Evolutionary conservation across 2,329 filamentous ascomycete genomes (phyloP).

Genomic region (Chaetothyriales sp.): DNA sequence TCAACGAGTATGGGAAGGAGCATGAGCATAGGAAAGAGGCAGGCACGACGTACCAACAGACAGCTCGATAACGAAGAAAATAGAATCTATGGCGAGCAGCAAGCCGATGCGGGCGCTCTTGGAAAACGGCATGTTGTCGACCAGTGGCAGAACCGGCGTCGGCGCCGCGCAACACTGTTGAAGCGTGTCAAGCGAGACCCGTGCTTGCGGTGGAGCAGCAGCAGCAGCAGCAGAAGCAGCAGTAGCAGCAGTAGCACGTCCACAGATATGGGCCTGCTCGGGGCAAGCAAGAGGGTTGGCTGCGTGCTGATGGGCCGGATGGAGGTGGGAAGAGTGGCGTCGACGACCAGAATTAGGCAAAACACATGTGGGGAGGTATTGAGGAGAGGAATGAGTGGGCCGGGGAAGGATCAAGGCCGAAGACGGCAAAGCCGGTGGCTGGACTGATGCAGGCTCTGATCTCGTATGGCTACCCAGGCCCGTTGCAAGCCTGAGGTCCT

Average conservation of each 20-base stretch:
- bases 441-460: neutral
- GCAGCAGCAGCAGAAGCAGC: too few relatives aligned
- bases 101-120: constrained; percentile 86
- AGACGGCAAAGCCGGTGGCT: neutral
- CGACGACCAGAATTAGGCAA: neutral
- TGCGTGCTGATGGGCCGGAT: neutral
- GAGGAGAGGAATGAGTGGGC: neutral
- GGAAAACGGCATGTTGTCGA: constrained; percentile 42
- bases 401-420: neutral
- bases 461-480: neutral
- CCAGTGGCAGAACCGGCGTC: neutral
- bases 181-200: constrained; percentile 6
- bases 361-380: neutral
- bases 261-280: neutral
- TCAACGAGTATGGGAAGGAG: neutral
- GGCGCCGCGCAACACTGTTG: constrained; percentile 15
- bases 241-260: neutral
- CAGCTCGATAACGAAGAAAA: constrained; percentile 83
- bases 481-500: neutral
- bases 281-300: neutral
- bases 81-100: constrained; percentile 76
- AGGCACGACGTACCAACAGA: constrained; percentile 42
- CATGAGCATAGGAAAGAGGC: neutral
- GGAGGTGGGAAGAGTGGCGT: neutral
- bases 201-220: neutral